Evolutionary conservation across 129 eudicot genomes (phyloP).

Genomic region (Centaurea solstitialis): DNA sequence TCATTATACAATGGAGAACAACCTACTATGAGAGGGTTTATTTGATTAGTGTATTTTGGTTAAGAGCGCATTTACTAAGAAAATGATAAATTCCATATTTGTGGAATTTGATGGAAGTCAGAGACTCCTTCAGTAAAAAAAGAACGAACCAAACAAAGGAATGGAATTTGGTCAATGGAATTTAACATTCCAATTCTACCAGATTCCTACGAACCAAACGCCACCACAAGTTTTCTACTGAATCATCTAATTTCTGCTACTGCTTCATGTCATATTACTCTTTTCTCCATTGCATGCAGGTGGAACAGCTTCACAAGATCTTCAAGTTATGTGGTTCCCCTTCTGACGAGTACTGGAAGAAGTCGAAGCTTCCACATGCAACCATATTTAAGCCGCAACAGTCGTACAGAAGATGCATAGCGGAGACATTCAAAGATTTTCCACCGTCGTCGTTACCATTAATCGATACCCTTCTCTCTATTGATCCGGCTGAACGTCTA

Average conservation of each 20-base stretch:
- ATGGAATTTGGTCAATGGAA: too few species aligned
- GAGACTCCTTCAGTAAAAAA: too few species aligned
- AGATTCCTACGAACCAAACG: too few species aligned
- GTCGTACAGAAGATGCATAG: slow-evolving; percentile 76
- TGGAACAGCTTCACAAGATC: slow-evolving; percentile 89
- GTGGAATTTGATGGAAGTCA: too few species aligned
- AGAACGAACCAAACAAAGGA: too few species aligned
- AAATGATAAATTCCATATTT: too few species aligned
- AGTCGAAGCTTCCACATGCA: slow-evolving; percentile 92
- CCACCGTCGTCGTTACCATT: slow-evolving; percentile 76
- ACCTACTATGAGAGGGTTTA: too few species aligned
- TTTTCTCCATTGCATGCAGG: slow-evolving; percentile 41
- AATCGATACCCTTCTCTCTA: slow-evolving; percentile 76
- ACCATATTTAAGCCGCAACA: slow-evolving; percentile 89
- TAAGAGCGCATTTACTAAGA: too few species aligned
- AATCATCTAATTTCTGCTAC: slow-evolving; percentile 11
- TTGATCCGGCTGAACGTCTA: slow-evolving; percentile 82
- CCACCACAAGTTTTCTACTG: background rate
- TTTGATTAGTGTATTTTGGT: too few species aligned
- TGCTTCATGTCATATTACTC: slow-evolving; percentile 23
- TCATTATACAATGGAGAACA: too few species aligned
- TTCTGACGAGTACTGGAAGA: slow-evolving; percentile 89
- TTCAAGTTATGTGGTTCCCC: slow-evolving; percentile 96
- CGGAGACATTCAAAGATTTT: slow-evolving; percentile 75
- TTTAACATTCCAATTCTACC: too few species aligned